phyloP scores from a whole-genome alignment of 768 basidiomycete species.

The Mycena haematopus region DNA sequence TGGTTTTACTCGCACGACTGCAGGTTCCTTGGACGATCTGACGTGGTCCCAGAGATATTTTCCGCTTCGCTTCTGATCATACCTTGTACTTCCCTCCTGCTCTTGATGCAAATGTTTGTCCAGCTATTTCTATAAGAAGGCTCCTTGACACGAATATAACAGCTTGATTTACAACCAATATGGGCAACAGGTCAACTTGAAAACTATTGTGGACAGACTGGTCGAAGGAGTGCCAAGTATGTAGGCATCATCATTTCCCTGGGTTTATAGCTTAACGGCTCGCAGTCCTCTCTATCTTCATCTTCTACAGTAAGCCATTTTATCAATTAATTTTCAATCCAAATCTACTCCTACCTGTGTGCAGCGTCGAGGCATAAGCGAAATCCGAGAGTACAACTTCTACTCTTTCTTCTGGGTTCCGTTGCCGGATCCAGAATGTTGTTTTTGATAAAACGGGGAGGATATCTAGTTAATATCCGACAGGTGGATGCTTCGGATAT shows the following conservation, averaged over 20 bases:
- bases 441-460: conserved; percentile 71
- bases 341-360: background rate
- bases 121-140: background rate
- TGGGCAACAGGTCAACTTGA: conserved; percentile 58
- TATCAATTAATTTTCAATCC: background rate
- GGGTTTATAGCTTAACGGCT: conserved; percentile 8
- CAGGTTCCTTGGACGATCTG: background rate
- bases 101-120: conserved; percentile 87
- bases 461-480: conserved; percentile 74
- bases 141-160: conserved; percentile 8
- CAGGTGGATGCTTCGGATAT: conserved; percentile 55
- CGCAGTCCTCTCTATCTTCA: conserved; percentile 73
- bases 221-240: conserved; percentile 74
- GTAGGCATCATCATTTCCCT: conserved; percentile 36
- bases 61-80: conserved; percentile 68
- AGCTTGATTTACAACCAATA: conserved; percentile 86
- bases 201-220: conserved; percentile 11
- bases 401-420: conserved; percentile 65
- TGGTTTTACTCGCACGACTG: background rate
- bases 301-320: conserved; percentile 70
- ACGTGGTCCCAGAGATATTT: conserved; percentile 64
- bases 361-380: conserved; percentile 72
- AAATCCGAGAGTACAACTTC: conserved; percentile 55
- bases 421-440: conserved; percentile 69
- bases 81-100: conserved; percentile 74